Evolutionary conservation across 345 rosid genomes (phyloP), one percentile per base, ranked within the genome.

Genomic region (Hibiscus trionum): DNA sequence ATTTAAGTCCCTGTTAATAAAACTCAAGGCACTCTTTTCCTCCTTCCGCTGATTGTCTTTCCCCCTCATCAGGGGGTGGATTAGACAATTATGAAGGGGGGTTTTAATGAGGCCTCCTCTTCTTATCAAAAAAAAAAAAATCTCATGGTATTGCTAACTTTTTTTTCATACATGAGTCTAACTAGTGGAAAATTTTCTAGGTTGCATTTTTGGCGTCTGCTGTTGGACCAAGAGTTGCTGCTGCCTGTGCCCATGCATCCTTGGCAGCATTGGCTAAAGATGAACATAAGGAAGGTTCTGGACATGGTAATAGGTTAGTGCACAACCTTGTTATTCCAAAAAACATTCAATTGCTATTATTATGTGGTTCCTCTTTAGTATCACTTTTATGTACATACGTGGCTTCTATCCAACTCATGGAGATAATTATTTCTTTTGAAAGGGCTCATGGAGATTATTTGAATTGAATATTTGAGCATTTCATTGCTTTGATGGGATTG

Each of bases 201-300:
- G 97, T 92, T 81, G 86, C 99, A 58, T 95, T 92, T 84, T 80
- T 95, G 87, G 97, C 99, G 78, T 87, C 94, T 81, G 89, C 97
- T 75, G 88, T 95, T 74, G 99, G 98, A 79, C 99, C 99, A 44
- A 87, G 99, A 80, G 96, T 95, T 80, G 97, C 99, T 70, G 97
- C 99, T 11, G 96, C 97, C 61, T 90, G 97, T 88, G 98, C 99
- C 46, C 98, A 95, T 82, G 93, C 97, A 78, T 87, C 99, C 66
- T 86, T 95, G 74, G 88, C 88, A 35, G 85, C 86, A 73, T 78
- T 95, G 79, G 87, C 93, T 9, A 87, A 83, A 71, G 96, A 89
- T 78, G 77, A 70, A 68, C 71, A 61, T 66, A 33, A 35, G 52
- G 86, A 83, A 67, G 83, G 79, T 66, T 21, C 77, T 0, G 82